phyloP scores from a whole-genome alignment of 2,329 filamentous ascomycete species.

The Paraphaeosphaeria sporulosa region DNA sequence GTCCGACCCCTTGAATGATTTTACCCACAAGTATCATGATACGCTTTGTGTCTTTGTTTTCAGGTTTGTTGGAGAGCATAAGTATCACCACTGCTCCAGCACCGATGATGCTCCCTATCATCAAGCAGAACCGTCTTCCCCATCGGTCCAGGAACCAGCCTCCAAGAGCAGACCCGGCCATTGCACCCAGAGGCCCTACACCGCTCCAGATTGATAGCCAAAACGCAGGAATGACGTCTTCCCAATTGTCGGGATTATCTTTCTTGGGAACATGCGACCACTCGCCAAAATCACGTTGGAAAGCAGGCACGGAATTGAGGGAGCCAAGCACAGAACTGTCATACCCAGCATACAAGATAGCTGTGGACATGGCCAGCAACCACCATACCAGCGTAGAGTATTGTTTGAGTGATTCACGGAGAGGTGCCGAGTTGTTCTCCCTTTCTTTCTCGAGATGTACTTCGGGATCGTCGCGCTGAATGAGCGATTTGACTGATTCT shows the following conservation, averaged over 20 bases:
- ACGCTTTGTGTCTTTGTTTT: conserved; percentile 39
- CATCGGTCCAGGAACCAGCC: conserved; percentile 53
- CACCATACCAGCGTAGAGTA: conserved; percentile 23
- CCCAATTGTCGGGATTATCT: background rate
- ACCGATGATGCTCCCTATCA: conserved; percentile 48
- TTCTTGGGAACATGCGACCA: background rate
- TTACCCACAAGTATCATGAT: conserved; percentile 54
- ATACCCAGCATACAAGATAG: conserved; percentile 22
- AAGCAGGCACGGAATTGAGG: background rate
- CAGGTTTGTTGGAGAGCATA: conserved; percentile 43
- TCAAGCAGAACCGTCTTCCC: conserved; percentile 50
- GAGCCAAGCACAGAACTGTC: conserved; percentile 39
- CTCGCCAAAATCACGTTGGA: conserved; percentile 57
- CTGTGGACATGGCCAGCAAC: conserved; percentile 21
- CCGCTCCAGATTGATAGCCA: conserved; percentile 58
- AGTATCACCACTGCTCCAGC: conserved; percentile 49
- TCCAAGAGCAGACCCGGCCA: conserved; percentile 49
- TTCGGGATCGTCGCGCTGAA: background rate
- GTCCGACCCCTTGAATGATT: conserved; percentile 51
- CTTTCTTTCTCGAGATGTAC: background rate
- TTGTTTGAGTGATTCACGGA: conserved; percentile 18
- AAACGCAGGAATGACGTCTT: conserved; percentile 47
- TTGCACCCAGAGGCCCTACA: conserved; percentile 48
- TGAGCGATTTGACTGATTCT: conserved; percentile 3
- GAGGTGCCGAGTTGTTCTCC: conserved; percentile 12